Percentiles rank a stretch among this genome's conserved stretches.
These are phyloP conservation scores for Trebouxiophyceae sp. DNA, from an alignment of 163 green algal genomes.

Conservation along the genomic window DNA sequence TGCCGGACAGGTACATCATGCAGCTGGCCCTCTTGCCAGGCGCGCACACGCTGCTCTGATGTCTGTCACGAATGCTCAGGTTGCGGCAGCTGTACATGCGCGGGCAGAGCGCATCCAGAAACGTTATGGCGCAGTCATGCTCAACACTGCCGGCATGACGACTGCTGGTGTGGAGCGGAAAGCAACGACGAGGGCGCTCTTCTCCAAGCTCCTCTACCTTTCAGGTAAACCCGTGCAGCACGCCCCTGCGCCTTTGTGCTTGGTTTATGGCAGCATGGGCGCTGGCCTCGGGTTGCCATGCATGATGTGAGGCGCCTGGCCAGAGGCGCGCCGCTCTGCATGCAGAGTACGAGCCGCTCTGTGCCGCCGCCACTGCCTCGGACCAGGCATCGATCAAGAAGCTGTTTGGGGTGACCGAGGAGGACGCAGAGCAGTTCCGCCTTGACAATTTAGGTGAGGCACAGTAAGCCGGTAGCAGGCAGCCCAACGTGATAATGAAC, in stretches of 20 bases:
- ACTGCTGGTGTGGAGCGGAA: conserved; percentile 72
- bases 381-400: conserved; percentile 17
- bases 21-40: background rate
- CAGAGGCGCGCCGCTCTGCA: no score
- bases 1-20: background rate
- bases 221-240: conserved; percentile 13
- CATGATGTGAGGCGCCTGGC: background rate
- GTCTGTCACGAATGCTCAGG: conserved; percentile 25
- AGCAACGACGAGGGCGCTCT: conserved; percentile 53
- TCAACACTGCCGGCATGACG: conserved; percentile 51
- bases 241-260: background rate
- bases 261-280: no score
- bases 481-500: no score
- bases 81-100: conserved; percentile 61
- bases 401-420: conserved; percentile 69
- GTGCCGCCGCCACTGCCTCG: conserved; percentile 12
- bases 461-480: no score
- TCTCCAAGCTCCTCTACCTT: conserved; percentile 79
- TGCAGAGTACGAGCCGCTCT: conserved; percentile 21
- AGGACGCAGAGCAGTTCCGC: no score
- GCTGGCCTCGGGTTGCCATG: no score
- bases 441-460: no score
- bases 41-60: background rate
- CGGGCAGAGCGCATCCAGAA: conserved; percentile 72
- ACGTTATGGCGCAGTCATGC: conserved; percentile 80